Conservation (phyloP, 2,329 filamentous ascomycete species). For the Arthrobotrys pseudoclavata region DNA sequence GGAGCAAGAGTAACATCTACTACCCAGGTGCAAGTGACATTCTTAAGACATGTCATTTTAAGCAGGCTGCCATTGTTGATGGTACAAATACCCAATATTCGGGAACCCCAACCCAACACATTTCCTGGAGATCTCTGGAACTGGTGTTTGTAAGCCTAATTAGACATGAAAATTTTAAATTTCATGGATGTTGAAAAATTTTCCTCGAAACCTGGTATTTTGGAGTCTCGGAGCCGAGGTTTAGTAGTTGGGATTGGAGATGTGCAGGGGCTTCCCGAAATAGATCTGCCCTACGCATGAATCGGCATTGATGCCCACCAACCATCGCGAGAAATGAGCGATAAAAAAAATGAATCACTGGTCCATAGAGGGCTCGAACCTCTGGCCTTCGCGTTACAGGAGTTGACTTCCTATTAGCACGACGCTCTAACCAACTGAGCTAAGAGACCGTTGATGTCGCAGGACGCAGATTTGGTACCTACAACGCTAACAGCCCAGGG, state of each 20-base stretch:
- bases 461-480: neutral
- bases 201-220: neutral
- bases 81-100: constrained; percentile 28
- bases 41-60: neutral
- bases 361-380: constrained; percentile 15
- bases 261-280: neutral
- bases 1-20: constrained; percentile 2
- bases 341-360: constrained; percentile 1
- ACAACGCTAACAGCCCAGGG: neutral
- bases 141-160: neutral
- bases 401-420: constrained; percentile 28
- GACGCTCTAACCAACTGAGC: constrained; percentile 45
- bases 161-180: neutral
- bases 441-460: constrained; percentile 27
- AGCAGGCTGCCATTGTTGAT: constrained; percentile 10
- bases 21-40: neutral
- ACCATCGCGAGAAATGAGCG: neutral
- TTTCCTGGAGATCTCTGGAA: neutral
- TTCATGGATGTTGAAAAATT: neutral
- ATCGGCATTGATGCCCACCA: too few relatives aligned
- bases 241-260: neutral
- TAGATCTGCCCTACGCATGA: neutral
- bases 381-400: constrained; percentile 30
- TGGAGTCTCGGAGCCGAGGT: neutral
- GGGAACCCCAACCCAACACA: constrained; percentile 22